A percentile compares a stretch with the other conserved stretches of the same genome.
Conservation (phyloP, 345 rosid genomes). For the Boechera stricta region DNA sequence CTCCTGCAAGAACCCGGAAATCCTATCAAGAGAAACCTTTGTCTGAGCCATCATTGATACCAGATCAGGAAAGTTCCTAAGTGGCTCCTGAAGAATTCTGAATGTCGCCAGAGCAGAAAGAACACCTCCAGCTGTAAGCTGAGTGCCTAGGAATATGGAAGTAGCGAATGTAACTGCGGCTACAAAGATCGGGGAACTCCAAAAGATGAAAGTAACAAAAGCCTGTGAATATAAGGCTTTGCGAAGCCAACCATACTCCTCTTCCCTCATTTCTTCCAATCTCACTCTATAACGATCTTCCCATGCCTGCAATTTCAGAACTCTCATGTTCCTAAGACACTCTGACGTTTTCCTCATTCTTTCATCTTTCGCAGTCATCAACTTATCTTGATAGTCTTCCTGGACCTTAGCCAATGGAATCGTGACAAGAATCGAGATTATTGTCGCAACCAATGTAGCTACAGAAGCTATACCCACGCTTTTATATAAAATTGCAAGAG, state of each 20-base stretch:
- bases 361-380: constrained; percentile 99
- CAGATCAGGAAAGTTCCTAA: constrained; percentile 96
- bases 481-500: constrained; percentile 90
- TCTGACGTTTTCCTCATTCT: constrained; percentile 99
- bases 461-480: constrained; percentile 95
- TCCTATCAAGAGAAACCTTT: constrained; percentile 97
- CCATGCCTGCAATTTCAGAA: constrained; percentile 98
- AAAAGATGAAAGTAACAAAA: constrained; percentile 90
- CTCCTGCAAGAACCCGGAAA: constrained; percentile 94
- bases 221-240: constrained; percentile 99
- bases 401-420: constrained; percentile 88
- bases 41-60: constrained; percentile 99
- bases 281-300: constrained; percentile 83
- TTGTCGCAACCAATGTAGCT: constrained; percentile 91
- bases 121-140: constrained; percentile 97
- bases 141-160: constrained; percentile 79
- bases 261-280: constrained; percentile 91
- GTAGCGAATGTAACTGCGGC: constrained; percentile 94
- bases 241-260: constrained; percentile 90
- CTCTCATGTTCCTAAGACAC: constrained; percentile 97
- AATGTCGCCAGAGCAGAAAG: constrained; percentile 99
- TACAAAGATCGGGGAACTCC: constrained; percentile 99
- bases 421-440: constrained; percentile 81
- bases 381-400: constrained; percentile 93
- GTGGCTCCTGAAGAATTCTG: constrained; percentile 99